These are phyloP conservation scores for Diddensiella caesifluorescens DNA, from an alignment of 805 yeast species.

Conservation along the genomic window DNA sequence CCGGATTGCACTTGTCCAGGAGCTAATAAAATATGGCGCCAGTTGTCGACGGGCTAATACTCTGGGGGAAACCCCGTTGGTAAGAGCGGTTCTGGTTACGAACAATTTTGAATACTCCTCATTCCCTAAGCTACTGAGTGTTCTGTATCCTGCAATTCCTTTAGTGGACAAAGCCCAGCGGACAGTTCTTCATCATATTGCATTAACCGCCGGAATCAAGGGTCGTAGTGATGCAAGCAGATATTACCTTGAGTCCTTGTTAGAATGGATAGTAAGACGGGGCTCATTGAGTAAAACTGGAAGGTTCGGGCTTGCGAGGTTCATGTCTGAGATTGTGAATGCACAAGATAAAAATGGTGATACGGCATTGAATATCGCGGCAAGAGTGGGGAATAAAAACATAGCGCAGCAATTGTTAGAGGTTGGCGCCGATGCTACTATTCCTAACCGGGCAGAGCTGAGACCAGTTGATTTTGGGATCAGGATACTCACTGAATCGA, in stretches of 20 bases:
- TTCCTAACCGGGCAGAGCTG: slow-evolving; percentile 80
- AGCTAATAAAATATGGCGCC: slow-evolving; percentile 63
- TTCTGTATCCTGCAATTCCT: slow-evolving; percentile 68
- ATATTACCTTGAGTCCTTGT: slow-evolving; percentile 63
- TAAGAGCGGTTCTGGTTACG: slow-evolving; percentile 78
- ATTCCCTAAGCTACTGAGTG: slow-evolving; percentile 63
- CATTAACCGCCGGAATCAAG: slow-evolving; percentile 69
- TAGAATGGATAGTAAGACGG: slow-evolving; percentile 70
- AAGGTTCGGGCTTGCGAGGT: slow-evolving; percentile 46
- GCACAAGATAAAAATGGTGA: slow-evolving; percentile 92
- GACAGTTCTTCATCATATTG: slow-evolving; percentile 82
- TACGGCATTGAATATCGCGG: slow-evolving; percentile 89
- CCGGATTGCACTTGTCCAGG: slow-evolving; percentile 59
- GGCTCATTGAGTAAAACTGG: slow-evolving; percentile 44
- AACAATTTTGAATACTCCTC: slow-evolving; percentile 75
- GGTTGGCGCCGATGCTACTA: slow-evolving; percentile 78
- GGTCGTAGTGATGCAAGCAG: slow-evolving; percentile 68
- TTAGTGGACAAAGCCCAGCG: slow-evolving; percentile 65
- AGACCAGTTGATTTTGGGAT: slow-evolving; percentile 85
- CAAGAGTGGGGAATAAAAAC: slow-evolving; percentile 76
- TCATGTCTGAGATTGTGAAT: slow-evolving; percentile 69
- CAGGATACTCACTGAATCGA: background rate
- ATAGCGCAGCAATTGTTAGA: slow-evolving; percentile 77
- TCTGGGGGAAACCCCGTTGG: slow-evolving; percentile 81
- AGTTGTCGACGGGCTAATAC: slow-evolving; percentile 67